phyloP scores from a whole-genome alignment of 192 early-diverging fungal genomes.

The Coemansia sp. region DNA sequence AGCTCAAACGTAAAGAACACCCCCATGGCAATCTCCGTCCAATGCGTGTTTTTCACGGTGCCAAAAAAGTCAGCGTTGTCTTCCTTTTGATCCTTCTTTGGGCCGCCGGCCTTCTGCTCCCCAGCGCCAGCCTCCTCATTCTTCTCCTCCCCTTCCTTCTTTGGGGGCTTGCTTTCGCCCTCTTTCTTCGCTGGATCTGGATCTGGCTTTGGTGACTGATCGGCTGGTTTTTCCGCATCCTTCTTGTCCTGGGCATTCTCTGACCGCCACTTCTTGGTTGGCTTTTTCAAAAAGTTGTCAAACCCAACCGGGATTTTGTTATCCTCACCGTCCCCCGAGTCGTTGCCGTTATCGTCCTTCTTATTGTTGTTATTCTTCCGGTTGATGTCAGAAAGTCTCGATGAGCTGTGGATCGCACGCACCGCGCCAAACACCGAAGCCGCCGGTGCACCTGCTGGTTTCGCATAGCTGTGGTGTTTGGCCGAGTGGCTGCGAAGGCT shows the following conservation, averaged over 20 bases:
- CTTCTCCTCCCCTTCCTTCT: conserved; percentile 11
- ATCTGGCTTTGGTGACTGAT: conserved; percentile 14
- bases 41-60: conserved; percentile 42
- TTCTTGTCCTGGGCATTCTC: conserved; percentile 16
- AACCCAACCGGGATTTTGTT: conserved; percentile 65
- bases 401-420: conserved; percentile 43
- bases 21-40: conserved; percentile 15
- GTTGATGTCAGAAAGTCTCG: conserved; percentile 9
- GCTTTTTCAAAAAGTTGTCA: conserved; percentile 68
- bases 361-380: conserved; percentile 11
- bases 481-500: neutral
- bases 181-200: conserved; percentile 15
- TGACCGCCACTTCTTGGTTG: conserved; percentile 26
- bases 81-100: conserved; percentile 46
- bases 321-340: conserved; percentile 15
- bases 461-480: neutral
- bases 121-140: conserved; percentile 23
- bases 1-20: conserved; percentile 25
- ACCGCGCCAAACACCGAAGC: neutral
- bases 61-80: conserved; percentile 25
- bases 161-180: conserved; percentile 12
- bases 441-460: neutral
- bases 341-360: conserved; percentile 8
- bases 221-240: conserved; percentile 7
- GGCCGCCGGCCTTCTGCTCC: conserved; percentile 33